These are phyloP conservation scores for Clarireedia monteithiana DNA, from an alignment of 2,329 filamentous ascomycete genomes.

Conservation along the genomic window DNA sequence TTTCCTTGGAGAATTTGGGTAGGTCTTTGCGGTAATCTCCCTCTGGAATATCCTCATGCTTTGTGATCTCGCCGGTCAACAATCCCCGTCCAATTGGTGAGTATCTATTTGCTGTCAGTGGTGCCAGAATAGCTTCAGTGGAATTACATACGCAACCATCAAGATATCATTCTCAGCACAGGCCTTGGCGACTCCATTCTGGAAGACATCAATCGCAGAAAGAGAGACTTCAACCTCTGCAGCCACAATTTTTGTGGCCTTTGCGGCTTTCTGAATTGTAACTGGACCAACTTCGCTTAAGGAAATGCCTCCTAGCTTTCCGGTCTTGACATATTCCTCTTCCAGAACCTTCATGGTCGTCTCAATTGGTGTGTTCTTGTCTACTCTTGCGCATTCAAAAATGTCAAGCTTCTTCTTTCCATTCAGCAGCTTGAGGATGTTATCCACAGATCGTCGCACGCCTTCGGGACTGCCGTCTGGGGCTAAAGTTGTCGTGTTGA, in stretches of 20 bases:
- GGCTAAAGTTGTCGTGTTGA: constrained; percentile 29
- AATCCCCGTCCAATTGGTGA: constrained; percentile 60
- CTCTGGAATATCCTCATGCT: constrained; percentile 45
- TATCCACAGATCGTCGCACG: constrained; percentile 50
- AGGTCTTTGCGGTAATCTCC: constrained; percentile 47
- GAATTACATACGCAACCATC: constrained; percentile 44
- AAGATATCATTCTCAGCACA: constrained; percentile 60
- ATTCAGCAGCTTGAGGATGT: constrained; percentile 41
- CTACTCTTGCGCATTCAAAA: constrained; percentile 42
- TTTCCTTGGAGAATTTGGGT: constrained; percentile 55
- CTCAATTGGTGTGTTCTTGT: constrained; percentile 37
- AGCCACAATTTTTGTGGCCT: constrained; percentile 34
- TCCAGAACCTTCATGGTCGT: constrained; percentile 26
- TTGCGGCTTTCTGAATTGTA: constrained; percentile 34
- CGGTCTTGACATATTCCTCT: constrained; percentile 33
- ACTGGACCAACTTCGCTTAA: constrained; percentile 36
- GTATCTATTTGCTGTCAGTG: constrained; percentile 37
- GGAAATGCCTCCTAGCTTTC: constrained; percentile 37
- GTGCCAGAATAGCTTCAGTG: background rate
- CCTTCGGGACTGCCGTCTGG: constrained; percentile 46
- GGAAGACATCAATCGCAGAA: constrained; percentile 31
- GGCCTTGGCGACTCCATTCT: constrained; percentile 35
- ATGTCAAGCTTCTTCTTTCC: constrained; percentile 46
- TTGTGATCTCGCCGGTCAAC: constrained; percentile 45
- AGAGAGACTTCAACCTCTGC: constrained; percentile 41